Base-by-base conservation (phyloP, 805 yeast species). In the Saccharomycopsis amapae region DNA sequence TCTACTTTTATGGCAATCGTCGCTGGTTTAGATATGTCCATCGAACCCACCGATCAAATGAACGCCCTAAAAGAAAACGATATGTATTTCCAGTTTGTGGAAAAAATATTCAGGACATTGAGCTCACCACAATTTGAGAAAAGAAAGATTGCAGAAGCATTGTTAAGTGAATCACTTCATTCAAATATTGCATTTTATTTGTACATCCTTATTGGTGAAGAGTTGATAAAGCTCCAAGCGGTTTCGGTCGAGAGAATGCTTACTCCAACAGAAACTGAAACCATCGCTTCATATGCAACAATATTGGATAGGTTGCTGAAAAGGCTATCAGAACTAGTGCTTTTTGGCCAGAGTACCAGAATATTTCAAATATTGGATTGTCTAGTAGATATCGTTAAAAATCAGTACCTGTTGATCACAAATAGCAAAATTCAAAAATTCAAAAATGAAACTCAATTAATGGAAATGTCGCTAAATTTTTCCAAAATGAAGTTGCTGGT, bases 161-260 rank as follows among this genome's bases (percentile, higher is more conserved):
- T 85, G 1, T 60, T 86, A 36, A 76, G 82, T 12, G 62, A 71
- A 25, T 87, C 81, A 45, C 61, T 79, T 35, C 79, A 82, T 61
- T 76, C 85, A n/a, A 71, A 71, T 45, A 56, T 81, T 33, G 66
- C 61, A 40, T 56, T 58, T 2, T 59, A 65, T 19, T 65, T 73
- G 3, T 62, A 59, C 2, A 60, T 58, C 13, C 62, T 68, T 34
- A 48, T 50, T 25, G 45, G 49, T 4, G 49, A 60, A 9, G 55
- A 56, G 43, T 50, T 62, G 20, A 48, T 60, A 0, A 42, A 45
- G 7, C 30, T 49, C 4, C 55, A 10, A 4, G 31, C 30, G 7
- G 23, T 62, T 18, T 50, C 59, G 2, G 55, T 55, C 4, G 55
- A 55, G n/a, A 63, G 64, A 12, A 56, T 63, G 39, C 57, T 60